Evolutionary conservation across 495 filamentous ascomycete species (phyloP), one percentile per base, ranked within the genome.

Genomic region (Acidiella bohemica): DNA sequence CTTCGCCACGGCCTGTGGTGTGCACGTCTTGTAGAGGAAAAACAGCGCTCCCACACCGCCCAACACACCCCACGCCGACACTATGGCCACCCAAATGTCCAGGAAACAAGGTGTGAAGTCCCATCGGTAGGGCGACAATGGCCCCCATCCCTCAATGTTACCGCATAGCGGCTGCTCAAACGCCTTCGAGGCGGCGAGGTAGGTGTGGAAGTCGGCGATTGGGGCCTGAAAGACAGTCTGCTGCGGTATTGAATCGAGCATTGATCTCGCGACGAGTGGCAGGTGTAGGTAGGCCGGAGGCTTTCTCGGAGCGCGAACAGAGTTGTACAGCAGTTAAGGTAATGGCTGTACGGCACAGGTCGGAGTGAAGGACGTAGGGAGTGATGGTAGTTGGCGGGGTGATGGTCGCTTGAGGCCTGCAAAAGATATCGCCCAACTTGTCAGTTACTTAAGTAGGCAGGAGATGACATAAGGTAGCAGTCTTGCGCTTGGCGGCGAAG

Each of bases 71-170:
- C 73, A 85, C 4, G 71, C 66, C 8, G 84, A 86, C 14, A 94
- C 78, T 4, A 68, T 54, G 21, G 78, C 74, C 40, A 96, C 72
- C 65, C 78, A 81, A 8, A 87, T 70, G 57, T 96, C 92, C 35
- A 93, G 70, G 58, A 95, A 96, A 62, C 92, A 99, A 41, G 92
- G 86, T 26, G 92, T 95, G 59, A 99, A 81, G 58, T 96, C 87
- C 59, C 81, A 93, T 47, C 86, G 66, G 41, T 71, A 67, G 14
- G 74, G 73, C 58, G 84, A 90, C 51, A 99, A 42, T 13, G 92
- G 92, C 9, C 92, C 92, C 90, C 90, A 99, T 55, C 92, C 92
- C 61, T 95, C 87, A 24, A 65, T 61, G 62, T 93, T 84, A 50
- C 78, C 72, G 60, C 87, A 95, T 61, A 93, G 69, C 22, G 80